These are phyloP conservation scores for Roridomyces roridus DNA, from an alignment of 768 basidiomycete species.

Conservation along the genomic window DNA sequence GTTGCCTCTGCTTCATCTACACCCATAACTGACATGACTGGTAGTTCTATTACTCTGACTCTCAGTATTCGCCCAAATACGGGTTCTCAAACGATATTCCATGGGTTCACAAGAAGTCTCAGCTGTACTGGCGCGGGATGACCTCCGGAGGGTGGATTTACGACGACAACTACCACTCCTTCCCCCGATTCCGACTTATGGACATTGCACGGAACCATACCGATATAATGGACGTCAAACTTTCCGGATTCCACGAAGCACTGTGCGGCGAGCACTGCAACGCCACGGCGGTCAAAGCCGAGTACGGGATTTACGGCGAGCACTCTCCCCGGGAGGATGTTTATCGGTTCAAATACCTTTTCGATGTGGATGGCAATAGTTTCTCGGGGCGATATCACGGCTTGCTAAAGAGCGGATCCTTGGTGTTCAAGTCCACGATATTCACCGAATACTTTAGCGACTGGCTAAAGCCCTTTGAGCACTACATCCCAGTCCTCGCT, in stretches of 20 bases:
- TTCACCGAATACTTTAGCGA: constrained; percentile 20
- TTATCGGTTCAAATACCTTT: constrained; percentile 21
- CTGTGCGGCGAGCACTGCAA: constrained; percentile 20
- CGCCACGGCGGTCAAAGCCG: constrained; percentile 13
- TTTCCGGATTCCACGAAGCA: constrained; percentile 9
- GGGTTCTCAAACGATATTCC: constrained; percentile 12
- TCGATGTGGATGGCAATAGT: constrained; percentile 22
- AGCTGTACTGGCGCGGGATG: constrained; percentile 23
- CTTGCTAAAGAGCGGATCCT: background rate
- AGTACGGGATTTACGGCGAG: constrained; percentile 14
- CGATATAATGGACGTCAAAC: constrained; percentile 11
- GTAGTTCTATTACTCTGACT: constrained; percentile 23
- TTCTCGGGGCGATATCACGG: constrained; percentile 19
- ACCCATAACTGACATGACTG: too few species aligned
- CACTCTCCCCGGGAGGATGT: constrained; percentile 11
- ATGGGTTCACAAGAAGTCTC: constrained; percentile 11
- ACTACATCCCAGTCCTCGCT: constrained; percentile 21
- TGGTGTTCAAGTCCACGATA: constrained; percentile 19
- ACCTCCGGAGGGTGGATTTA: constrained; percentile 20
- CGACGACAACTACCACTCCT: constrained; percentile 23
- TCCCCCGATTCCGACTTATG: constrained; percentile 22
- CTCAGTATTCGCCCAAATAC: constrained; percentile 14
- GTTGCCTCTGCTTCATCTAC: background rate
- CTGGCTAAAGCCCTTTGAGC: constrained; percentile 22
- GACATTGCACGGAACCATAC: constrained; percentile 16